Evolutionary conservation across 2,329 filamentous ascomycete species (phyloP), one percentile per base, ranked within the genome.

Genomic region (Colletotrichum sp.): DNA sequence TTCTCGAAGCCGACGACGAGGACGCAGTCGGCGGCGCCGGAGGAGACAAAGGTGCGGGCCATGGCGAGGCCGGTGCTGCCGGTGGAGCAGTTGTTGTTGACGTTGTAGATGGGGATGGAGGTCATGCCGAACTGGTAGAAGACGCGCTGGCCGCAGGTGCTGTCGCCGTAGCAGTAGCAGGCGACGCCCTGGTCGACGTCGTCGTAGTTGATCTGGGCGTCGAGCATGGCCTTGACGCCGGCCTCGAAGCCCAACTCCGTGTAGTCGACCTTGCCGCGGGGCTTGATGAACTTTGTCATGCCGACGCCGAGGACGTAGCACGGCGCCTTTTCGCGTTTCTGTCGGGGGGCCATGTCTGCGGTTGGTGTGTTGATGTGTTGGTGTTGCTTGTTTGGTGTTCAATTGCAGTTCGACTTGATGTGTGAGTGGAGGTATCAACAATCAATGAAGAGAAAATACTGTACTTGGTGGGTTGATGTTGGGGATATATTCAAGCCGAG

Each of bases 41-140:
- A 90, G 8, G 92, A 90, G 80, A 98, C 93, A 83, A 98, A 90
- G 69, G 93, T 95, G 39, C 96, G 90, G 3, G 91, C 97, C 90
- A 99, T 94, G 82, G 93, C 93, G 74, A 99, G 88, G 10, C 96
- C 97, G 0, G 96, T 98, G 6, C 94, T 96, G n/a, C 96, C 97
- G 1, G 96, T 99, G 6, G 95, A 95, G 90, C 96, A 99, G 89
- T 98, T 98, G 90, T 99, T 99, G 91, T 98, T 99, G 82, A 98
- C 95, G 82, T 99, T 99, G 90, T 98, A 96, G 83, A 99, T 95
- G 81, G 96, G 96, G 80, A 99, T 98, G 82, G 94, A 90, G 59
- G 96, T 98, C 93, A 99, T 96, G 88, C 96, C 97, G 85, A 99
- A 98, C 87, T 99, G 96, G 87, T 99, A 99, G 87, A 99, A 98